Evolutionary conservation across 805 yeast species (phyloP).

Genomic region (Diddensiella caesifluorescens): DNA sequence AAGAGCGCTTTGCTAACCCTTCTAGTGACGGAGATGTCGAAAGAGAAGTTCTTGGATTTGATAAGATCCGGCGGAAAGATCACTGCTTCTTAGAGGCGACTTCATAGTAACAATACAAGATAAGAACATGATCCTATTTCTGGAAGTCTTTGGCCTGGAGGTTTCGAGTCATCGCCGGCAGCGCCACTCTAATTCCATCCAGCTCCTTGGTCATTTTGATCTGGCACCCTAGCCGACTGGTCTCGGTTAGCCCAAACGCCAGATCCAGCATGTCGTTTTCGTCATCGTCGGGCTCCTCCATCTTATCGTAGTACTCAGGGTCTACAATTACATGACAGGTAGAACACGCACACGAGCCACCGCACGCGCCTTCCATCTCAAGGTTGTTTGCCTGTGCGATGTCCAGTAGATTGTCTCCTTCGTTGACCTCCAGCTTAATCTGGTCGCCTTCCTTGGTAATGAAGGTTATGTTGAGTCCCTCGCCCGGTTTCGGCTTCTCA

Average conservation of each 20-base stretch:
- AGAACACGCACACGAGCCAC: slow-evolving; percentile 98
- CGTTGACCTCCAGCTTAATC: slow-evolving; percentile 75
- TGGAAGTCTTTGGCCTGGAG: slow-evolving; percentile 74
- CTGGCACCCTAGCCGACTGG: slow-evolving; percentile 94
- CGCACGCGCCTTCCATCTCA: slow-evolving; percentile 97
- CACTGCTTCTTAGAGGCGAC: slow-evolving; percentile 3
- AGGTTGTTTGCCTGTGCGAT: slow-evolving; percentile 90
- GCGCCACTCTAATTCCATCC: slow-evolving; percentile 90
- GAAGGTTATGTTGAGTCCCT: slow-evolving; percentile 82
- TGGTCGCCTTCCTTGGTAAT: slow-evolving; percentile 89
- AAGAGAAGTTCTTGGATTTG: slow-evolving; percentile 83
- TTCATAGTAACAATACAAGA: not conserved
- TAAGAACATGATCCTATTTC: slow-evolving; percentile 7
- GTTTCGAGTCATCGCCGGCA: slow-evolving; percentile 97
- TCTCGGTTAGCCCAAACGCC: slow-evolving; percentile 95
- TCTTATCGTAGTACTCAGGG: slow-evolving; percentile 84
- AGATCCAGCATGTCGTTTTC: slow-evolving; percentile 98
- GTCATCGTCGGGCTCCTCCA: slow-evolving; percentile 95
- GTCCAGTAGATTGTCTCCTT: slow-evolving; percentile 86
- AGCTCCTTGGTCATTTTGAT: slow-evolving; percentile 81
- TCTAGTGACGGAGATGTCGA: slow-evolving; percentile 70
- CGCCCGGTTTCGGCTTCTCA: slow-evolving; percentile 88
- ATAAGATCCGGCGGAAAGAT: slow-evolving; percentile 40
- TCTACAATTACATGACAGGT: slow-evolving; percentile 96
- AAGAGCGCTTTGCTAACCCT: slow-evolving; percentile 3